Evolutionary conservation across 2,329 filamentous ascomycete genomes (phyloP).

Genomic region (Claviceps purpurea): DNA sequence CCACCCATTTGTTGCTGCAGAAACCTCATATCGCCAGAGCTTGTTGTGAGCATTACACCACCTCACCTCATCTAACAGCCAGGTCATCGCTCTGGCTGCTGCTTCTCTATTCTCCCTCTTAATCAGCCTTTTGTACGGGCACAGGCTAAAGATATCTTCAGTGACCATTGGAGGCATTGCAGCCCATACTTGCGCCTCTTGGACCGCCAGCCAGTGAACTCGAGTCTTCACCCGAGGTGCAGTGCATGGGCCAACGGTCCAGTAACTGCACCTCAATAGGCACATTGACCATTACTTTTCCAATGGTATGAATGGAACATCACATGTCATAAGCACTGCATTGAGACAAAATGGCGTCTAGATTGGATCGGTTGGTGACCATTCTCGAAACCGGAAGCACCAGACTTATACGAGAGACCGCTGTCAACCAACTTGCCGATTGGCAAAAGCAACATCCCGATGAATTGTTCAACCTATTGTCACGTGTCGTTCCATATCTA

Average conservation of each 20-base stretch:
- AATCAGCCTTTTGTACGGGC: neutral
- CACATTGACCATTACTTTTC: neutral
- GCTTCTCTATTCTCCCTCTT: neutral
- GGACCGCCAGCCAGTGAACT: neutral
- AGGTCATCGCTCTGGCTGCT: neutral
- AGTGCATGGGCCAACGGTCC: conserved; percentile 8
- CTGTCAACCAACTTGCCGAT: conserved; percentile 90
- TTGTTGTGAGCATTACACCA: neutral
- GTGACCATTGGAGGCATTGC: neutral
- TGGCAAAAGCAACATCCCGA: conserved; percentile 97
- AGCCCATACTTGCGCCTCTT: neutral
- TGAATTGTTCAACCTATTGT: conserved; percentile 90
- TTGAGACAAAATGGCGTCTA: conserved; percentile 19
- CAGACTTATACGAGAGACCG: conserved; percentile 87
- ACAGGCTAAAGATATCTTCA: neutral
- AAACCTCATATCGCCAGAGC: neutral
- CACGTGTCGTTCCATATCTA: conserved; percentile 87
- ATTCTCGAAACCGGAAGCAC: conserved; percentile 97
- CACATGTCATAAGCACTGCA: conserved; percentile 12
- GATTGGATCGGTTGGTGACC: conserved; percentile 74
- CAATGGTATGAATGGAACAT: conserved; percentile 4
- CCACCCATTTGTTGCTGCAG: neutral
- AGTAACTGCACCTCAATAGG: conserved; percentile 9
- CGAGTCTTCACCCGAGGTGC: conserved; percentile 6
- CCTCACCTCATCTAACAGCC: neutral